Evolutionary conservation across 306 rosid species (phyloP).

Genomic region (Pueraria montana): DNA sequence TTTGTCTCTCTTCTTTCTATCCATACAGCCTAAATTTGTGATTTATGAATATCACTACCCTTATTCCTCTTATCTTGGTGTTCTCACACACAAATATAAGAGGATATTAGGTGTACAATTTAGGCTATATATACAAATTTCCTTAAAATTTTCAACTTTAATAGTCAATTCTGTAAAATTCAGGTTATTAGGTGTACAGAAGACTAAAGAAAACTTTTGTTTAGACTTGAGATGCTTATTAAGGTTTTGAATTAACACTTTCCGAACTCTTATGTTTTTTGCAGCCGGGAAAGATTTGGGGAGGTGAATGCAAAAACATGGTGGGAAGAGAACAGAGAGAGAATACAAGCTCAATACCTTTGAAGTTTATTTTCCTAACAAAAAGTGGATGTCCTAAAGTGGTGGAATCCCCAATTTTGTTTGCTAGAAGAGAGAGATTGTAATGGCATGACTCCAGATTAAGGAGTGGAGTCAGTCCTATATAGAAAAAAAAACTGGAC

Average conservation of each 20-base stretch:
- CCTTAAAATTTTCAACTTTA: background rate
- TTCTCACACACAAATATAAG: too few relatives aligned
- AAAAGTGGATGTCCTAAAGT: constrained; percentile 46
- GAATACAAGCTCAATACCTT: constrained; percentile 96
- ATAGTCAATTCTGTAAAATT: background rate
- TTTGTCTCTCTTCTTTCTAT: too few relatives aligned
- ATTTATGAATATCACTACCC: too few relatives aligned
- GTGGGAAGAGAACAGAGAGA: constrained; percentile 97
- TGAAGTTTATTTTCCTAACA: constrained; percentile 50
- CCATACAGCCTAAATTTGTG: too few relatives aligned
- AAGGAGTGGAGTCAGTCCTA: constrained; percentile 48
- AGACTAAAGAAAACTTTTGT: background rate
- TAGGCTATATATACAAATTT: background rate
- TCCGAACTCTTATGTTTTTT: background rate
- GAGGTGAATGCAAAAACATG: constrained; percentile 84
- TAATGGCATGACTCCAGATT: constrained; percentile 27
- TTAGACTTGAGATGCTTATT: background rate
- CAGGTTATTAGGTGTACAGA: background rate
- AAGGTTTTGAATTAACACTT: constrained; percentile 22
- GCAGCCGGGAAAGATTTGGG: constrained; percentile 91
- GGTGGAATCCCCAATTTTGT: constrained; percentile 54
- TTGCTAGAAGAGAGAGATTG: constrained; percentile 42
- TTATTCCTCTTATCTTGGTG: background rate
- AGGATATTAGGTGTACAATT: too few relatives aligned
- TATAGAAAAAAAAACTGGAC: constrained; percentile 18